Evolutionary conservation across 164 flowering plant genomes (phyloP).

Genomic region (Dillenia turbinata): DNA sequence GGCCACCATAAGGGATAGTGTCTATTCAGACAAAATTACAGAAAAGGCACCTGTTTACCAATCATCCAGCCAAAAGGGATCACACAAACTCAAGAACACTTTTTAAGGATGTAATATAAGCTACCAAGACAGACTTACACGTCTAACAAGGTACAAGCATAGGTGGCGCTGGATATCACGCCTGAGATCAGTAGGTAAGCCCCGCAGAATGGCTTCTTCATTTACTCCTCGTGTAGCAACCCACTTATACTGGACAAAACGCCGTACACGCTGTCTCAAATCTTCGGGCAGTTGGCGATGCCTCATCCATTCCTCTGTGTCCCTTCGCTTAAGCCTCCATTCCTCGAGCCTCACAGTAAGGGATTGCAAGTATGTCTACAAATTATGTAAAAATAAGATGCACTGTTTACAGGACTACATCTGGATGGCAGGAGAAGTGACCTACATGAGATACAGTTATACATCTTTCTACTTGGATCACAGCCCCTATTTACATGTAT

Average conservation of each 20-base stretch:
- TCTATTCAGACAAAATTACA: too few relatives aligned
- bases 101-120: too few relatives aligned
- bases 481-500: too few relatives aligned
- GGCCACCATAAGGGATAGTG: too few relatives aligned
- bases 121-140: slow-evolving; percentile 41
- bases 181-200: slow-evolving; percentile 85
- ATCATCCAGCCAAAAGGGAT: too few relatives aligned
- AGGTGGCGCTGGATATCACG: slow-evolving; percentile 90
- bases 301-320: slow-evolving; percentile 97
- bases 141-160: slow-evolving; percentile 91
- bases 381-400: background rate
- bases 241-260: slow-evolving; percentile 93
- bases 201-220: slow-evolving; percentile 66
- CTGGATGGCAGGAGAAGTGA: too few relatives aligned
- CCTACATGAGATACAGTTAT: too few relatives aligned
- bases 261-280: slow-evolving; percentile 61
- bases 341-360: slow-evolving; percentile 85
- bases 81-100: too few relatives aligned
- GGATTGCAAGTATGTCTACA: slow-evolving; percentile 95
- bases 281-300: slow-evolving; percentile 92
- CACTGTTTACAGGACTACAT: too few relatives aligned
- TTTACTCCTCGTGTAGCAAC: slow-evolving; percentile 91
- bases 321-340: slow-evolving; percentile 89
- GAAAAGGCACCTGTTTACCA: too few relatives aligned
- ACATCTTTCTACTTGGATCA: too few relatives aligned